Evolutionary conservation across 1,284 basidiomycete genomes (phyloP), one percentile per base, ranked within the genome.

Genomic region (Sparassis latifolia): DNA sequence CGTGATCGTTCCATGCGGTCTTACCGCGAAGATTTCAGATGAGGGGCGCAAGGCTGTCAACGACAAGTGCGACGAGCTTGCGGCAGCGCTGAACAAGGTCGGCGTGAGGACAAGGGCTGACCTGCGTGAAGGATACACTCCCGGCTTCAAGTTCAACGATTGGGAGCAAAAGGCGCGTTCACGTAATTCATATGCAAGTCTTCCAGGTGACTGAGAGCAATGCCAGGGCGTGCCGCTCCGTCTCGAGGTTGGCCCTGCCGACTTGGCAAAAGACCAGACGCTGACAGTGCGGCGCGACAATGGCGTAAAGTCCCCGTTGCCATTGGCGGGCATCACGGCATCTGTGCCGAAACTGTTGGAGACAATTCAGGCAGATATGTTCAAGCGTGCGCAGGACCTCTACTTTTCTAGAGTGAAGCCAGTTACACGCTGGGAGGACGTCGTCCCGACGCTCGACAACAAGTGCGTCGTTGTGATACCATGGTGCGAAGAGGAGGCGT

Each of bases 141-240:
- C 96, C 10, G 96, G 96, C 42, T 99, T 88, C 77, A 99, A 99
- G 75, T 99, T 97, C 76, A 97, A 97, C 69, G 92, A 98, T 66
- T 98, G 96, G 94, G 97, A 99, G 75, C 87, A 97, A 72, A 92
- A 94, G 80, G 90, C 86, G 38, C 44, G 55, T 55, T 56, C 20
- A 20, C 20, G 20, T 20, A 20, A 20, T 20, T 20, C 20, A 20
- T 20, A 20, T 20, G 20, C 20, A 20, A 20, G 20, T 20, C 20
- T 20, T 20, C 20, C 20, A 20, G 20, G 20, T 20, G 20, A 20
- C 20, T 20, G 20, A 20, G 20, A 20, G 20, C 20, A 20, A 20
- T 20, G 45, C 10, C 56, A 92, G 89, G 97, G 97, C 69, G 93
- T 98, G 33, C 97, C 96, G 28, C 77, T 99, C 52, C 92, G 96